These are phyloP conservation scores for Trypanosoma boissoni DNA, from an alignment of 208 protist genomes.

Conservation along the genomic window DNA sequence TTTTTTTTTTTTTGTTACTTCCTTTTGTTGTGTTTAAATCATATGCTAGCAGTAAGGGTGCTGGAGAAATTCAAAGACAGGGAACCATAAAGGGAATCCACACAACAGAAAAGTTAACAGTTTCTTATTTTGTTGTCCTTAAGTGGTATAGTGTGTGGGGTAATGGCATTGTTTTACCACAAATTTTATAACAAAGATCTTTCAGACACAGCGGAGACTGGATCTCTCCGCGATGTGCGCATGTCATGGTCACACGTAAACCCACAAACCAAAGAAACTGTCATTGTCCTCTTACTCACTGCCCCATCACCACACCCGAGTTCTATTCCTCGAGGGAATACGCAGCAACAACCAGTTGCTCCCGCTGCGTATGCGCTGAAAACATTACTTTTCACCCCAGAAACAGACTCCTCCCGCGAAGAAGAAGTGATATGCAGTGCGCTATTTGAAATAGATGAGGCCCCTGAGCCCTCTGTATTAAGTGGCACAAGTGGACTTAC, in stretches of 20 bases:
- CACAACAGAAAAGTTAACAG: too few relatives aligned
- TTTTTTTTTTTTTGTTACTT: background rate
- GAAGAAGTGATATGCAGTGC: slow-evolving; percentile 13
- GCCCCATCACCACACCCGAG: slow-evolving; percentile 1
- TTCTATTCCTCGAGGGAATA: too few relatives aligned
- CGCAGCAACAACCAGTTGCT: too few relatives aligned
- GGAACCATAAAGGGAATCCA: too few relatives aligned
- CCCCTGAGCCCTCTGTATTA: slow-evolving; percentile 16
- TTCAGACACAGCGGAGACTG: background rate
- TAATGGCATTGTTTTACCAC: slow-evolving; percentile 21
- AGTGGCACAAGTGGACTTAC: slow-evolving; percentile 35
- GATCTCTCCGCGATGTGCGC: slow-evolving; percentile 14
- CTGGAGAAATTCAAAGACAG: too few relatives aligned
- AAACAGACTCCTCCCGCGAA: too few relatives aligned
- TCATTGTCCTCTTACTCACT: slow-evolving; percentile 15
- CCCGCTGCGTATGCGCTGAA: slow-evolving; percentile 24
- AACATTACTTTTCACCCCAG: slow-evolving; percentile 12
- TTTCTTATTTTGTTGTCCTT: too few relatives aligned
- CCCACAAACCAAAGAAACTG: slow-evolving; percentile 12
- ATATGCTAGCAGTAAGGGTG: too few relatives aligned
- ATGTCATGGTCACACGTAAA: slow-evolving; percentile 27
- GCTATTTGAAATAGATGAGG: slow-evolving; percentile 21
- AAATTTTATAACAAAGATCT: slow-evolving; percentile 19
- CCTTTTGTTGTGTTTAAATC: background rate
- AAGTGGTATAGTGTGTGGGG: too few relatives aligned